phyloP scores from a whole-genome alignment of 2,329 filamentous ascomycete species.

The Fonsecaea nubica region DNA sequence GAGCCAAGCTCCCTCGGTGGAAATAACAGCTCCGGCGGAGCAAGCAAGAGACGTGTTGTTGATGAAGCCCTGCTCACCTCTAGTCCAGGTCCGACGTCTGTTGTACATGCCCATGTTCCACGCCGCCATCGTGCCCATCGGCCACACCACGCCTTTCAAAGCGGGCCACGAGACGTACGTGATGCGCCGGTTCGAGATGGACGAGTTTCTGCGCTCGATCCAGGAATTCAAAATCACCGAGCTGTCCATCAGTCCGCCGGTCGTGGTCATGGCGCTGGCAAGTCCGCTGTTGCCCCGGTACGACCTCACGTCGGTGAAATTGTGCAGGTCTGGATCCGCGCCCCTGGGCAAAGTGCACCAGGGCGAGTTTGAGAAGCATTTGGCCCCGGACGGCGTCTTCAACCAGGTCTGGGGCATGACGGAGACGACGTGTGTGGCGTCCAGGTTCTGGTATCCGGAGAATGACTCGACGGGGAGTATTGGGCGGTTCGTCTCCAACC shows the following conservation, averaged over 20 bases:
- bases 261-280: conserved; percentile 47
- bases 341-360: conserved; percentile 53
- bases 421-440: conserved; percentile 50
- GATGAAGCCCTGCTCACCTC: conserved; percentile 45
- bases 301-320: conserved; percentile 51
- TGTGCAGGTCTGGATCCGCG: conserved; percentile 57
- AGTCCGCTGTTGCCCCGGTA: conserved; percentile 37
- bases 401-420: conserved; percentile 64
- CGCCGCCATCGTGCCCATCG: conserved; percentile 55
- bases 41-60: not conserved
- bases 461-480: conserved; percentile 55
- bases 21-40: not conserved
- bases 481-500: conserved; percentile 52
- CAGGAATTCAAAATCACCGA: conserved; percentile 56
- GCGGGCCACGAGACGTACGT: conserved; percentile 60
- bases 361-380: conserved; percentile 48
- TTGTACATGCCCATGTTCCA: conserved; percentile 61
- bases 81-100: conserved; percentile 42
- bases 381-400: conserved; percentile 52
- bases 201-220: conserved; percentile 49
- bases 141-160: conserved; percentile 54
- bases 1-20: not conserved
- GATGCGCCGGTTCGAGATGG: conserved; percentile 71
- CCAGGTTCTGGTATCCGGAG: conserved; percentile 45
- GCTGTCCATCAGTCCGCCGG: conserved; percentile 56